Conservation (phyloP, 139 green algal species). For the Volvox reticuliferus region DNA sequence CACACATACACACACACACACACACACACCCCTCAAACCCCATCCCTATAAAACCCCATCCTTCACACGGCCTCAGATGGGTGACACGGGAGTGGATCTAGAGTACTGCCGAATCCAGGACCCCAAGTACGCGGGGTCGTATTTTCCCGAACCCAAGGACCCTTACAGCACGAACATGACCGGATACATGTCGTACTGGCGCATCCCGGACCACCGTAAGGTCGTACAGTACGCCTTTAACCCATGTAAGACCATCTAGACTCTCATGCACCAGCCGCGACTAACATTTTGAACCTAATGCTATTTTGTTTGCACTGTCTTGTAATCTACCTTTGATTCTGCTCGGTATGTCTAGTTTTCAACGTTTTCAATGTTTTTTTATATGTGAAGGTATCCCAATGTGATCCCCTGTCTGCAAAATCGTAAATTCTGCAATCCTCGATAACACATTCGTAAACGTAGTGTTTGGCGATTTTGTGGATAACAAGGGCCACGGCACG, state of each 20-base stretch:
- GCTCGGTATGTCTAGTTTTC: no score
- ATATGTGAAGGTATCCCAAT: no score
- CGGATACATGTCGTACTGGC: neutral
- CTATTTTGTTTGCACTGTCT: no score
- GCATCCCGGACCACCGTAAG: conserved; percentile 11
- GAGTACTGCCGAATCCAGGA: conserved; percentile 7
- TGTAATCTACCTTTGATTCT: no score
- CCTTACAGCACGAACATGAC: neutral
- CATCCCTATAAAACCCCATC: no score
- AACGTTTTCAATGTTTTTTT: no score
- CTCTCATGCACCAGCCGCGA: no score
- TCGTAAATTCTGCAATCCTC: no score
- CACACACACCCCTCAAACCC: neutral
- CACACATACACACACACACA: neutral
- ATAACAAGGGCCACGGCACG: neutral
- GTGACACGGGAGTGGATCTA: neutral
- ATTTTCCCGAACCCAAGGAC: neutral
- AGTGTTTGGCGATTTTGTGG: no score
- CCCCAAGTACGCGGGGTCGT: neutral
- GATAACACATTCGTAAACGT: no score
- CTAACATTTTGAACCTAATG: no score
- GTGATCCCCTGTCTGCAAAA: no score
- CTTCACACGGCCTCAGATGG: neutral
- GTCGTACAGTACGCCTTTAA: conserved; percentile 20
- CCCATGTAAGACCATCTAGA: neutral